These are phyloP conservation scores for Eimeria nieschulzi DNA, from an alignment of 169 alveolate genomes.

Conservation along the genomic window DNA sequence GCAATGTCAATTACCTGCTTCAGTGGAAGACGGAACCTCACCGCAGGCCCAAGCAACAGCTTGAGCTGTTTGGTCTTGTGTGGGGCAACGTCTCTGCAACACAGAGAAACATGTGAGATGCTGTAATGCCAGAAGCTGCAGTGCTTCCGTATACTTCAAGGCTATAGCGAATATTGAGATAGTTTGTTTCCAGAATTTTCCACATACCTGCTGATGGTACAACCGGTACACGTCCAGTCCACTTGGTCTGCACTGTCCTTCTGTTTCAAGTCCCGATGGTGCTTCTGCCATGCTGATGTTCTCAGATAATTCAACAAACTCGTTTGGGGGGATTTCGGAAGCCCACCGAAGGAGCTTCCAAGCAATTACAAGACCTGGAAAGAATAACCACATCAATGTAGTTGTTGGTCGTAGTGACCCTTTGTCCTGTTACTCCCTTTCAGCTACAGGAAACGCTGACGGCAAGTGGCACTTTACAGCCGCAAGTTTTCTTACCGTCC, in stretches of 20 bases:
- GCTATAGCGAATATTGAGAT: too few species aligned
- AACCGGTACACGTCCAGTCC: conserved; percentile 20
- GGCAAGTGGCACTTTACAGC: background rate
- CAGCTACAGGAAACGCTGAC: background rate
- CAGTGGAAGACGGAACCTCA: background rate
- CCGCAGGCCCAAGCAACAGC: conserved; percentile 15
- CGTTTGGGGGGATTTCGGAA: conserved; percentile 74
- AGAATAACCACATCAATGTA: background rate
- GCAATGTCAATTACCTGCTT: background rate
- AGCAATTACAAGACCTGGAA: conserved; percentile 53
- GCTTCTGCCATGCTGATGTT: background rate
- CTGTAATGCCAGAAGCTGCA: background rate
- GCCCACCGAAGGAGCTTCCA: conserved; percentile 75
- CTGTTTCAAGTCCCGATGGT: background rate
- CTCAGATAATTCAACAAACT: conserved; percentile 24
- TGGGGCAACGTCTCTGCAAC: conserved; percentile 4
- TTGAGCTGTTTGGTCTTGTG: conserved; percentile 12
- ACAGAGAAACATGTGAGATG: background rate
- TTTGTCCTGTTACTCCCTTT: background rate
- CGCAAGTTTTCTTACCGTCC: conserved; percentile 61
- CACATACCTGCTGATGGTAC: conserved; percentile 58
- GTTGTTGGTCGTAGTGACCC: too few species aligned
- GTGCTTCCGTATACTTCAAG: too few species aligned
- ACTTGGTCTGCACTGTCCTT: background rate
- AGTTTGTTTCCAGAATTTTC: background rate